Evolutionary conservation across 805 yeast genomes (phyloP).

Genomic region (Candida tallmaniae): DNA sequence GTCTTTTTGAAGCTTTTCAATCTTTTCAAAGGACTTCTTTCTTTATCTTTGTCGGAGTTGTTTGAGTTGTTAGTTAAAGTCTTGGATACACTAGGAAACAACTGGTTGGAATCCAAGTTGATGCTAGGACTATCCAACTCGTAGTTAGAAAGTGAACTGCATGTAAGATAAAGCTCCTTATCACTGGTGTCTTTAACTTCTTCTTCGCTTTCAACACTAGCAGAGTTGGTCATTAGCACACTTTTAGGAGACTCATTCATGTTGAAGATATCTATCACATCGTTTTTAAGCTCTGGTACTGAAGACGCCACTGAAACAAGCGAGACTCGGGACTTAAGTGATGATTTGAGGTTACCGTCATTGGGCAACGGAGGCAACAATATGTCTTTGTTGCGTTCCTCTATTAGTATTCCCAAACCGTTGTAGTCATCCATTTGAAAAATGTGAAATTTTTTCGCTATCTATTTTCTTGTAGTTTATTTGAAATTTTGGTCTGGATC

Average conservation of each 20-base stretch:
- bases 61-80: constrained; percentile 1
- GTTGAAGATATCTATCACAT: not conserved
- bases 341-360: constrained; percentile 5
- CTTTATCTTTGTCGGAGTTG: not conserved
- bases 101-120: constrained; percentile 17
- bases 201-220: not conserved
- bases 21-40: constrained; percentile 28
- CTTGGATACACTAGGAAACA: constrained; percentile 11
- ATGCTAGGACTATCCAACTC: constrained; percentile 21
- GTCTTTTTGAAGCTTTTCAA: constrained; percentile 35
- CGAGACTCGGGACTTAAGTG: not conserved
- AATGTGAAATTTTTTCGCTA: too few species aligned
- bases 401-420: constrained; percentile 32
- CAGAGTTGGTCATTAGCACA: too few species aligned
- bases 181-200: not conserved
- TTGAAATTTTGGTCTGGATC: too few species aligned
- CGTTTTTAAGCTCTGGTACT: not conserved
- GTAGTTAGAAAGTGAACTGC: constrained; percentile 16
- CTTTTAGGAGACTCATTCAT: not conserved
- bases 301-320: not conserved
- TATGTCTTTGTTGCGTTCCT: constrained; percentile 18
- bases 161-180: constrained; percentile 6
- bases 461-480: too few species aligned
- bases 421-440: constrained; percentile 10
- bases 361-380: constrained; percentile 28